A percentile compares a stretch with the other conserved stretches of the same genome.
Evolutionary conservation across 2,329 filamentous ascomycete species (phyloP).

Genomic region (Graphiopsis chlorocephala): DNA sequence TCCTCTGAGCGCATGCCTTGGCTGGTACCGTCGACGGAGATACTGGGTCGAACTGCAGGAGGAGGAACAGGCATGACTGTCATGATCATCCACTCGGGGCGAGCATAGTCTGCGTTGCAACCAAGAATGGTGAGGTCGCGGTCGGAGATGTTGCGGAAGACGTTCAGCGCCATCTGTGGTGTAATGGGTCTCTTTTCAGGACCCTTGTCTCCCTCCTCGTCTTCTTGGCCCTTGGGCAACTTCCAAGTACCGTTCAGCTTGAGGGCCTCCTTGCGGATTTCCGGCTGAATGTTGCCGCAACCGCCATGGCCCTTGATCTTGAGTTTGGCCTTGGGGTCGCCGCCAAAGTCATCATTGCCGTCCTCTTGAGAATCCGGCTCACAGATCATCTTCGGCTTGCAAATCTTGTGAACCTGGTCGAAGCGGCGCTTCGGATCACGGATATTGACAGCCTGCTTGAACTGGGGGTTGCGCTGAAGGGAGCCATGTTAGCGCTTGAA

Average conservation of each 20-base stretch:
- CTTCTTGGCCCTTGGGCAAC: slow-evolving; percentile 63
- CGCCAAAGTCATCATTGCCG: slow-evolving; percentile 64
- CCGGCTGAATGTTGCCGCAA: slow-evolving; percentile 87
- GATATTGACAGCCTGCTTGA: slow-evolving; percentile 74
- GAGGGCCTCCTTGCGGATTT: slow-evolving; percentile 81
- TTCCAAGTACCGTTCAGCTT: slow-evolving; percentile 77
- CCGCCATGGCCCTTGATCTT: slow-evolving; percentile 69
- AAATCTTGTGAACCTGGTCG: slow-evolving; percentile 85
- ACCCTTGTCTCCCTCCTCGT: slow-evolving; percentile 65
- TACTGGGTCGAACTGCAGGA: slow-evolving; percentile 91
- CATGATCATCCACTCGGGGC: slow-evolving; percentile 97
- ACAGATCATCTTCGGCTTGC: slow-evolving; percentile 83
- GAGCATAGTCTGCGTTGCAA: slow-evolving; percentile 88
- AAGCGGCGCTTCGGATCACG: slow-evolving; percentile 95
- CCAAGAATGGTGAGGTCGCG: slow-evolving; percentile 83
- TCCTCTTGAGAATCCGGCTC: slow-evolving; percentile 71
- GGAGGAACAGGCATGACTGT: slow-evolving; percentile 94
- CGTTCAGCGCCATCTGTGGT: slow-evolving; percentile 77
- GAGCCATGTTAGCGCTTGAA: slow-evolving; percentile 45
- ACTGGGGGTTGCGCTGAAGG: slow-evolving; percentile 76
- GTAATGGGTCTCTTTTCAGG: slow-evolving; percentile 80
- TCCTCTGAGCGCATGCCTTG: slow-evolving; percentile 94
- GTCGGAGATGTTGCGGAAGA: slow-evolving; percentile 81
- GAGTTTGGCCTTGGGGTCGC: slow-evolving; percentile 55
- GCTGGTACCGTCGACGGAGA: slow-evolving; percentile 92